phyloP scores from a whole-genome alignment of 345 rosid species.

The Salix caprea region DNA sequence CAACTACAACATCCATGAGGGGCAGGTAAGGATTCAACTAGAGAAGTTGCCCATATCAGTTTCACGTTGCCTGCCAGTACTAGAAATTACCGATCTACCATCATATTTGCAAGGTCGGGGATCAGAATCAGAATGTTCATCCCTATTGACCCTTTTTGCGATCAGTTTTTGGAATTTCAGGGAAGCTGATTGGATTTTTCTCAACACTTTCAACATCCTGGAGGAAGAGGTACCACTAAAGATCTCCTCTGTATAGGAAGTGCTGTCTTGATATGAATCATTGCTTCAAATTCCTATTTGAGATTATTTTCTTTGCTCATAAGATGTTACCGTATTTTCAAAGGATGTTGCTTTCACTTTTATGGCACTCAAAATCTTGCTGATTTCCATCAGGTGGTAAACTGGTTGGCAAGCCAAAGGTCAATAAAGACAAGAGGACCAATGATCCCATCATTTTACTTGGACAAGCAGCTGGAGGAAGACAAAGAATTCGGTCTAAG shows the following conservation, averaged over 20 bases:
- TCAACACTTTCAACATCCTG: conserved; percentile 25
- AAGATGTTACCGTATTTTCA: too few relatives aligned
- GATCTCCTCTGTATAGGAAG: neutral
- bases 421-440: conserved; percentile 41
- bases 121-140: neutral
- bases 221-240: conserved; percentile 37
- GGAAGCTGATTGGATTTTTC: neutral
- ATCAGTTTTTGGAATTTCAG: neutral
- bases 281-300: too few relatives aligned
- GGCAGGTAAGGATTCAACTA: neutral
- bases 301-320: too few relatives aligned
- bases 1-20: neutral
- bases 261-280: too few relatives aligned
- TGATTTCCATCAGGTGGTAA: too few relatives aligned
- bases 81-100: neutral
- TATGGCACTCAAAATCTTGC: too few relatives aligned
- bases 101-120: neutral
- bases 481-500: conserved; percentile 46
- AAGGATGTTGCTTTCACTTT: too few relatives aligned
- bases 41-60: neutral
- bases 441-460: conserved; percentile 51
- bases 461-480: conserved; percentile 38
- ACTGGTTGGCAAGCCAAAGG: conserved; percentile 6
- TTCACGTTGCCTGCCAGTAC: neutral
- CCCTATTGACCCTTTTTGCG: neutral